Evolutionary conservation across 768 basidiomycete species (phyloP).

Genomic region (Nidularia pulvinata): DNA sequence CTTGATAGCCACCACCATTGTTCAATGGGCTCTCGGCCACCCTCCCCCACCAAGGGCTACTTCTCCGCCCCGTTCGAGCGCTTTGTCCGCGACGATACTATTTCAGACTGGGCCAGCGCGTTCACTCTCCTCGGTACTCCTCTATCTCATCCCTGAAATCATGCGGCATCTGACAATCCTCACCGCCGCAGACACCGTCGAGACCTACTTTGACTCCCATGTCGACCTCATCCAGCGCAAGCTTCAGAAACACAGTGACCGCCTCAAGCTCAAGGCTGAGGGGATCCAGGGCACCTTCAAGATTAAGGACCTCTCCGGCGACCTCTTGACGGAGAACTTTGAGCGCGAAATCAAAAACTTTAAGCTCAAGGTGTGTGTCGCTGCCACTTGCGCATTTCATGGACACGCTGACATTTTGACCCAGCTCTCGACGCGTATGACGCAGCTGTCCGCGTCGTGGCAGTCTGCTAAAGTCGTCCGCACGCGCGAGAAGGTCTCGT

Average conservation of each 20-base stretch:
- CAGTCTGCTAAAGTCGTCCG: conserved; percentile 88
- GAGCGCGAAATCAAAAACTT: conserved; percentile 88
- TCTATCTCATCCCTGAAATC: conserved; percentile 1
- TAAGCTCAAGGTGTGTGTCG: conserved; percentile 68
- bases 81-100: conserved; percentile 66
- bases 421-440: conserved; percentile 81
- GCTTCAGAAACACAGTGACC: conserved; percentile 85
- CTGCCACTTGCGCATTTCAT: not conserved
- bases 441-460: conserved; percentile 81
- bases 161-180: conserved; percentile 20
- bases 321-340: conserved; percentile 71
- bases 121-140: conserved; percentile 82
- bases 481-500: conserved; percentile 84
- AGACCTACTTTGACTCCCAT: conserved; percentile 94
- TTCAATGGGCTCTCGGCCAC: conserved; percentile 40
- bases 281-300: conserved; percentile 80
- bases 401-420: not conserved
- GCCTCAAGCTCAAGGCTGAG: conserved; percentile 81
- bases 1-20: not conserved
- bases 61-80: conserved; percentile 75
- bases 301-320: conserved; percentile 60
- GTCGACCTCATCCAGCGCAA: conserved; percentile 81
- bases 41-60: conserved; percentile 49
- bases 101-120: conserved; percentile 76
- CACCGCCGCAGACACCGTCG: conserved; percentile 72